These are phyloP conservation scores for Eruca vesicaria DNA, from an alignment of 441 rosid species.

Conservation along the genomic window DNA sequence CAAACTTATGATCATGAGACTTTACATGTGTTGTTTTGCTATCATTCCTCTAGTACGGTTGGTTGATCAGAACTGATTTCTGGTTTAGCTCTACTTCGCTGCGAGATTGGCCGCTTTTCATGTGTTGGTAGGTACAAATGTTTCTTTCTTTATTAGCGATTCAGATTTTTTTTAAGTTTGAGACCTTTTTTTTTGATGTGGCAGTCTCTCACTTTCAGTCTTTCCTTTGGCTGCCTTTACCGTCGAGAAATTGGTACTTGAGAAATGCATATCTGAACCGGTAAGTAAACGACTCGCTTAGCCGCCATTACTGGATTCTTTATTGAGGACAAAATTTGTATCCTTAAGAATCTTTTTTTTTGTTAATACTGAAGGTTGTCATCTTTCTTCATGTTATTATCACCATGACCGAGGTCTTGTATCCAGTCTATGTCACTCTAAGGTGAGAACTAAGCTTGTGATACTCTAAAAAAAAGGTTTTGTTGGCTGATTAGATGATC, in stretches of 20 bases:
- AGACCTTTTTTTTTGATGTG: constrained; percentile 15
- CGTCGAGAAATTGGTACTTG: constrained; percentile 75
- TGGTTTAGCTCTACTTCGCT: constrained; percentile 92
- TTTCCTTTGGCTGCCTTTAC: constrained; percentile 74
- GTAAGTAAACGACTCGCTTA: constrained; percentile 53
- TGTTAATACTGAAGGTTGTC: constrained; percentile 51
- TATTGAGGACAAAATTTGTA: neutral
- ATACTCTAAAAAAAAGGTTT: neutral
- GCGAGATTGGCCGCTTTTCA: constrained; percentile 97
- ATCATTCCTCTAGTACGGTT: constrained; percentile 74
- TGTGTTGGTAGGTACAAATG: constrained; percentile 95
- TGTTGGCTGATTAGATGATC: constrained; percentile 7
- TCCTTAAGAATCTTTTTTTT: neutral
- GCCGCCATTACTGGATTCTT: neutral
- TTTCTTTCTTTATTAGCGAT: neutral
- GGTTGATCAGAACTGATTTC: constrained; percentile 83
- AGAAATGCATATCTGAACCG: constrained; percentile 53
- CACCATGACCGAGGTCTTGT: constrained; percentile 64
- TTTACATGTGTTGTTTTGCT: constrained; percentile 8
- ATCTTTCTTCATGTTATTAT: constrained; percentile 70
- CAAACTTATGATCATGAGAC: neutral
- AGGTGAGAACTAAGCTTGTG: constrained; percentile 47
- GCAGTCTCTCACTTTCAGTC: constrained; percentile 81
- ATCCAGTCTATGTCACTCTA: constrained; percentile 84
- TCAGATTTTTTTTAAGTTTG: neutral